These are phyloP conservation scores for Leishmania tropica DNA, from an alignment of 208 protist genomes.

Conservation along the genomic window DNA sequence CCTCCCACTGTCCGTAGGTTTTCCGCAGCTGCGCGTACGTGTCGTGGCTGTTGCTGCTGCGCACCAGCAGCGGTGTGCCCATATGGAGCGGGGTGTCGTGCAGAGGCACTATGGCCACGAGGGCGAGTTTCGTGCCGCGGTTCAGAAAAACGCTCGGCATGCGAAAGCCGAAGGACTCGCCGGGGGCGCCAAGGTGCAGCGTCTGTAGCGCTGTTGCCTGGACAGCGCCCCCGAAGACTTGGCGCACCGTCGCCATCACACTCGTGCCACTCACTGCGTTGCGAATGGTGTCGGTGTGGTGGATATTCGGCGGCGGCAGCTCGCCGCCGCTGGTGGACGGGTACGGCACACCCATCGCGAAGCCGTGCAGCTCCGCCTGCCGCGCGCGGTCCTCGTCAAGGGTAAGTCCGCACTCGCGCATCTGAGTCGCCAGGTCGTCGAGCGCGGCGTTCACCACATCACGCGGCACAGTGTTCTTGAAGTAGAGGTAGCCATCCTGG, in stretches of 20 bases:
- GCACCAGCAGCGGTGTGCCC: slow-evolving; percentile 75
- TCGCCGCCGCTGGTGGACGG: slow-evolving; percentile 35
- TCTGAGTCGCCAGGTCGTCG: slow-evolving; percentile 70
- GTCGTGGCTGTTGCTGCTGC: slow-evolving; percentile 74
- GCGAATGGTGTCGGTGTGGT: slow-evolving; percentile 65
- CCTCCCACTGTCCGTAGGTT: slow-evolving; percentile 87
- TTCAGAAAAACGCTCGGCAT: slow-evolving; percentile 80
- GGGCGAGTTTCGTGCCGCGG: slow-evolving; percentile 78
- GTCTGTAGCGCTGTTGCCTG: slow-evolving; percentile 54
- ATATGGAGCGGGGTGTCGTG: slow-evolving; percentile 83
- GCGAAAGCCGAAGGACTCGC: slow-evolving; percentile 74
- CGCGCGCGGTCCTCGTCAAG: slow-evolving; percentile 43
- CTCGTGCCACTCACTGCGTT: slow-evolving; percentile 73
- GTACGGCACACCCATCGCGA: slow-evolving; percentile 73
- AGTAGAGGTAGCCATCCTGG: slow-evolving; percentile 85
- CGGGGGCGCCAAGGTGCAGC: slow-evolving; percentile 67
- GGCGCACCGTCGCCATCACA: slow-evolving; percentile 81
- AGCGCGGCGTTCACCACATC: slow-evolving; percentile 56
- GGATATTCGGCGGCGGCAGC: slow-evolving; percentile 63
- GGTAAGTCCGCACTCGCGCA: slow-evolving; percentile 66
- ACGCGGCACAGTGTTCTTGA: slow-evolving; percentile 79
- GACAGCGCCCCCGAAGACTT: slow-evolving; percentile 87
- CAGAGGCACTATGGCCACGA: slow-evolving; percentile 76
- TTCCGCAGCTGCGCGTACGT: slow-evolving; percentile 60
- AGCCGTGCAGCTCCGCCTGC: slow-evolving; percentile 53